Percentiles rank a stretch among this genome's conserved stretches.
Evolutionary conservation across 768 basidiomycete species (phyloP).

Genomic region (Termitomyces sp.): DNA sequence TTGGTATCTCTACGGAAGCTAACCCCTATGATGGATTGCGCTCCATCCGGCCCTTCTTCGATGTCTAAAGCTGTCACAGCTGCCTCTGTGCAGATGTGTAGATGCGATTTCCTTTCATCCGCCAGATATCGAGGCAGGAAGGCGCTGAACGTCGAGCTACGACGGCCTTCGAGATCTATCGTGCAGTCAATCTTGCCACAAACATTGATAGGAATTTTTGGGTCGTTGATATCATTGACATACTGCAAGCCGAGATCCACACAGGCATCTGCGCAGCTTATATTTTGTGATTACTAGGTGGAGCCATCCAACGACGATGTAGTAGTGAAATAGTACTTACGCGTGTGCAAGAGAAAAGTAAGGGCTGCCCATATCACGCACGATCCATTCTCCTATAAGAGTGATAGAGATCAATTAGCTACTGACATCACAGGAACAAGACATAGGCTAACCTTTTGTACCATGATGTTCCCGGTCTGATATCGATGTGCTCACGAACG

Average conservation of each 20-base stretch:
- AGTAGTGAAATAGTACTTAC: neutral
- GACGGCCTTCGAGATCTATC: conserved; percentile 6
- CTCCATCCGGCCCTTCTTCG: neutral
- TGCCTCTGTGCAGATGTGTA: conserved; percentile 11
- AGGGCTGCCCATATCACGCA: conserved; percentile 3
- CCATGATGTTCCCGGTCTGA: neutral
- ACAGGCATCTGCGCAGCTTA: conserved; percentile 10
- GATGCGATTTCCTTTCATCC: neutral
- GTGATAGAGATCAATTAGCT: neutral
- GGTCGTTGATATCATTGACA: conserved; percentile 11
- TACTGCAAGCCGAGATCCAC: conserved; percentile 12
- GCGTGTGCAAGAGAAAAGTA: neutral
- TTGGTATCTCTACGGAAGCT: neutral
- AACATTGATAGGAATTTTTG: conserved; percentile 4
- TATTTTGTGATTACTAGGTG: neutral
- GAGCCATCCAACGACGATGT: neutral
- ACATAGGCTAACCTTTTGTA: neutral
- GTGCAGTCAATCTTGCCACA: conserved; percentile 12
- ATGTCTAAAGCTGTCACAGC: conserved; percentile 2
- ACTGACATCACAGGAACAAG: neutral
- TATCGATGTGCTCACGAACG: neutral
- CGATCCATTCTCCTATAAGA: conserved; percentile 2
- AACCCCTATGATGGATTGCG: neutral
- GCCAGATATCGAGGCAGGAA: conserved; percentile 12
- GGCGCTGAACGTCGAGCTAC: conserved; percentile 15